Evolutionary conservation across 2,329 filamentous ascomycete genomes (phyloP), one percentile per base, ranked within the genome.

Genomic region (Chaetomiaceae sp.): DNA sequence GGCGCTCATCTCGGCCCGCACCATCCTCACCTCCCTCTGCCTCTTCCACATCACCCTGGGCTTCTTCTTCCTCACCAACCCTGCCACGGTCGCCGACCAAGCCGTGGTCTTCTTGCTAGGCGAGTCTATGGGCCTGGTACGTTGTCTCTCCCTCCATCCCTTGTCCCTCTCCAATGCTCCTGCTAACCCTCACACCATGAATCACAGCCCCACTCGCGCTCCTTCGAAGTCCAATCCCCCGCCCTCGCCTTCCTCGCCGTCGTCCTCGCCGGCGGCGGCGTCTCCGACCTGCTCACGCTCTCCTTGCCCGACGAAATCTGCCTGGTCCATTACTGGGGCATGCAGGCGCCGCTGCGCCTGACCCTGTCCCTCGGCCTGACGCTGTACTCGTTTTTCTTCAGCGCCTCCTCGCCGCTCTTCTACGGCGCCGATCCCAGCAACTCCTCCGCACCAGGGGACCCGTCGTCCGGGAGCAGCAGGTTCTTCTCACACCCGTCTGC

Each of bases 1-100:
- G 90, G 84, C 81, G 26, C 73, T 94, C 64, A 76, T 96, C 60
- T 89, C 87, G 2, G 82, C 83, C 50, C 84, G 78, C 61, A 87
- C 84, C 8, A 83, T 95, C 65, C 84, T 96, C 58, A 84, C 86
- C 57, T 83, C 81, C 42, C 71, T 95, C 57, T 86, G 85, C 57
- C 77, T 95, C 62, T 88, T 93, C 71, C 87, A 95, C 68, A 67
- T 95, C 54, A 87, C 86, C 6, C 72, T 93, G 39, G 88, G 83
- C 58, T 89, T 84, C 67, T 88, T 93, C 71, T 84, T 96, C 69
- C 74, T 94, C 58, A 84, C 79, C 34, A 82, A 76, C 48, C 90
- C 90, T 6, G 69, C 71, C 51, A 74, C 78, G 35, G 74, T 96
- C 58, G 81, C 86, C 39, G 84, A 91, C 61, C 88, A 94, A 60